Evolutionary conservation across 2,329 filamentous ascomycete genomes (phyloP).

Genomic region (Sclerotinia nivalis): DNA sequence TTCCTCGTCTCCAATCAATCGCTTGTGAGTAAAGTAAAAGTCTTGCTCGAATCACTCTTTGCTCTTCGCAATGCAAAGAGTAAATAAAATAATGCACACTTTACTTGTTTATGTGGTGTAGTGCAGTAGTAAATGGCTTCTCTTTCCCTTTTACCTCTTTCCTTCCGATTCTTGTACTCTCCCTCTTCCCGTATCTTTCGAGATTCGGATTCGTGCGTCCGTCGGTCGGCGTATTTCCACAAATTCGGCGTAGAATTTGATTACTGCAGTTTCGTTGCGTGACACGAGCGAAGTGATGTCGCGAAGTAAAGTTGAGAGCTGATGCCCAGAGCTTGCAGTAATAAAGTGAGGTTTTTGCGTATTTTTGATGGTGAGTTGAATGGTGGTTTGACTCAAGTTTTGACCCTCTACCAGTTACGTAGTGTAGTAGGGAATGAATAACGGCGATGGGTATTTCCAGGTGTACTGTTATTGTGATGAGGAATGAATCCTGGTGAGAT

Average conservation of each 20-base stretch:
- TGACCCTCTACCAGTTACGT: not conserved
- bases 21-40: not conserved
- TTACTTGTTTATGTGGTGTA: not conserved
- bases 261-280: not conserved
- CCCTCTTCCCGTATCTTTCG: slow-evolving; percentile 21
- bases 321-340: not conserved
- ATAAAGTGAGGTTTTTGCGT: not conserved
- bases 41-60: slow-evolving; percentile 7
- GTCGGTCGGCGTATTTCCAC: slow-evolving; percentile 1
- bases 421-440: not conserved
- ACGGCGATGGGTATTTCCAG: not conserved
- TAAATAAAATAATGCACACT: not conserved
- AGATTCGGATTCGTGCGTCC: slow-evolving; percentile 25
- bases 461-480: not conserved
- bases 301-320: not conserved
- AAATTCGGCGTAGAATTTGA: slow-evolving; percentile 6
- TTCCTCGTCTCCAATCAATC: slow-evolving; percentile 21
- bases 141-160: slow-evolving; percentile 9
- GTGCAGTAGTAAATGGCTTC: not conserved
- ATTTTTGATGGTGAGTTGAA: not conserved
- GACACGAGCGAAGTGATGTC: not conserved
- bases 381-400: slow-evolving; percentile 14
- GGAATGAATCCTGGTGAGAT: not conserved
- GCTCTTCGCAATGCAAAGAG: not conserved
- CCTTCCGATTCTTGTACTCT: slow-evolving; percentile 26